These are phyloP conservation scores for Boletus sensibilis DNA, from an alignment of 768 basidiomycete genomes.

Conservation along the genomic window DNA sequence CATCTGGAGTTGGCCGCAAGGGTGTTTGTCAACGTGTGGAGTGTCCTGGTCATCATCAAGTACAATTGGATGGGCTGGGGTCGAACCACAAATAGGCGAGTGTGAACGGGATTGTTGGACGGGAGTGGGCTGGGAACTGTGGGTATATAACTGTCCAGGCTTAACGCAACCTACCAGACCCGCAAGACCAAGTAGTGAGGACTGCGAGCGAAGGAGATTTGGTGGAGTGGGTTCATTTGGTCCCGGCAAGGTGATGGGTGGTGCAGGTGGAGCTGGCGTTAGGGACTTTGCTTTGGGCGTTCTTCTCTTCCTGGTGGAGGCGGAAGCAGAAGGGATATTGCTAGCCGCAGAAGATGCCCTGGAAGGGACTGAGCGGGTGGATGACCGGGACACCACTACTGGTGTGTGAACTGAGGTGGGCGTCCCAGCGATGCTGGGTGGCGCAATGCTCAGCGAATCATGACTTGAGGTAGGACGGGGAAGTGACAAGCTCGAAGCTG, in stretches of 20 bases:
- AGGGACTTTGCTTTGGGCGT: slow-evolving; percentile 37
- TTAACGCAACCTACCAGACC: slow-evolving; percentile 68
- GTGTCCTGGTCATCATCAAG: slow-evolving; percentile 56
- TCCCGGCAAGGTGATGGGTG: slow-evolving; percentile 62
- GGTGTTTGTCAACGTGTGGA: slow-evolving; percentile 19
- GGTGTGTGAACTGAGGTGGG: slow-evolving; percentile 1
- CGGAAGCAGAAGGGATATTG: not conserved
- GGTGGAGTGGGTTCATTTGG: slow-evolving; percentile 59
- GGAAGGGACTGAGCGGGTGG: slow-evolving; percentile 10
- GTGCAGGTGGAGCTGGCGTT: slow-evolving; percentile 48
- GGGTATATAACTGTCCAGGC: slow-evolving; percentile 38
- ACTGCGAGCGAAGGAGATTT: slow-evolving; percentile 73
- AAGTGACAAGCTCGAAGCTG: slow-evolving; percentile 58
- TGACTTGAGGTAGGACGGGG: slow-evolving; percentile 10
- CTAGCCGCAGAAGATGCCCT: slow-evolving; percentile 10
- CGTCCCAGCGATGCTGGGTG: slow-evolving; percentile 25
- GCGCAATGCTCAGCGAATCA: slow-evolving; percentile 38
- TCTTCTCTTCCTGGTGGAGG: slow-evolving; percentile 35
- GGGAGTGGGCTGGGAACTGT: not conserved
- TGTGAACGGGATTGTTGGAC: slow-evolving; percentile 37
- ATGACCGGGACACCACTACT: slow-evolving; percentile 9
- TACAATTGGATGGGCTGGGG: slow-evolving; percentile 64
- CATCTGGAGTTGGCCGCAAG: not conserved
- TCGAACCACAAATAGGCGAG: slow-evolving; percentile 48
- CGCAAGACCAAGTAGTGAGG: slow-evolving; percentile 68